phyloP scores from a whole-genome alignment of 108 stramenopile genomes.

The Bacterosira constricta region DNA sequence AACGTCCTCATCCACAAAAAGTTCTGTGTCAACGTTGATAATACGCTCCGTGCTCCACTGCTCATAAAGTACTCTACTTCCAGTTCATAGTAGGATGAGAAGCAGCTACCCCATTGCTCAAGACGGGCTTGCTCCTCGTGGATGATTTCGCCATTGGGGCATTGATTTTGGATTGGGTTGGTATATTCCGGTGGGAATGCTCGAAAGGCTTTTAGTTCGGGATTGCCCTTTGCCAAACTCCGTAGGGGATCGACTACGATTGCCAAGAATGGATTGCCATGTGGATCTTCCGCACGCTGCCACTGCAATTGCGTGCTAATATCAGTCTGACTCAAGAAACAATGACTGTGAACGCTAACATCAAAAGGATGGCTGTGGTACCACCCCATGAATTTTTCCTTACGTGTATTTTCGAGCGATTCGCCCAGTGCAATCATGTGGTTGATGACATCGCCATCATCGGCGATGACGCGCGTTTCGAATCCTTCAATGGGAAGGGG shows the following conservation, averaged over 20 bases:
- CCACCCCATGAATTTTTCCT: slow-evolving; percentile 95
- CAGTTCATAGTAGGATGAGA: slow-evolving; percentile 94
- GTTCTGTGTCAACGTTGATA: slow-evolving; percentile 80
- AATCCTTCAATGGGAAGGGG: slow-evolving; percentile 98
- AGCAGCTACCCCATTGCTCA: slow-evolving; percentile 96
- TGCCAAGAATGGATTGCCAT: slow-evolving; percentile 97
- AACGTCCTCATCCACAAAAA: slow-evolving; percentile 91
- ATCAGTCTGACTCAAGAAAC: slow-evolving; percentile 95
- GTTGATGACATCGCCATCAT: slow-evolving; percentile 93
- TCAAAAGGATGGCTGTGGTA: slow-evolving; percentile 99
- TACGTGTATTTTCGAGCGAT: slow-evolving; percentile 85
- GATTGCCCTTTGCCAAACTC: slow-evolving; percentile 60
- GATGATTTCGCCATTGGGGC: slow-evolving; percentile 89
- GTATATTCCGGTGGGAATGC: slow-evolving; percentile 94
- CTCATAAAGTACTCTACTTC: slow-evolving; percentile 82
- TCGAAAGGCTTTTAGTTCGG: slow-evolving; percentile 96
- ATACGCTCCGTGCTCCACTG: slow-evolving; percentile 59
- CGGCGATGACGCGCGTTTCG: slow-evolving; percentile 95
- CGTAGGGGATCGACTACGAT: slow-evolving; percentile 95
- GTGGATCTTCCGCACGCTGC: slow-evolving; percentile 96
- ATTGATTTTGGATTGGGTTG: slow-evolving; percentile 62
- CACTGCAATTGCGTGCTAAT: slow-evolving; percentile 93
- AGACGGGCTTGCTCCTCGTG: slow-evolving; percentile 70
- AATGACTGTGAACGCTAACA: slow-evolving; percentile 83
- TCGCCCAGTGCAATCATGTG: slow-evolving; percentile 98